A percentile compares a stretch with the other conserved stretches of the same genome.
Conservation (phyloP, 2,329 filamentous ascomycete genomes). For the Diaporthe australafricana region DNA sequence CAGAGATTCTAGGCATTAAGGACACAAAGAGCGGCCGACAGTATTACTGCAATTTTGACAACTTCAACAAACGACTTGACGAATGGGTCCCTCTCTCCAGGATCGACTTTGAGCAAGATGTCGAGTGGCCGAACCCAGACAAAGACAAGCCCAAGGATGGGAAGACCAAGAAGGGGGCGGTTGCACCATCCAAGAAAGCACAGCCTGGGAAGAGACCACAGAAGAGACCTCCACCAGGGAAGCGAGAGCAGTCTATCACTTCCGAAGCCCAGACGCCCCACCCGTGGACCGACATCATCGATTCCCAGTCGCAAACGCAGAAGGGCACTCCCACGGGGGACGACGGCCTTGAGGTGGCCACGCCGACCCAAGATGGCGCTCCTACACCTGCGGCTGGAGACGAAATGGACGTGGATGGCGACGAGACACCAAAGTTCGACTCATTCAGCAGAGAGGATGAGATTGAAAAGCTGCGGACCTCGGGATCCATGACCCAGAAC, state of each 20-base stretch:
- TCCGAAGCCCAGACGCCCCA: constrained; percentile 67
- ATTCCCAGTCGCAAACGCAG: constrained; percentile 55
- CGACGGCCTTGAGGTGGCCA: constrained; percentile 43
- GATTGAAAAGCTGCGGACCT: constrained; percentile 94
- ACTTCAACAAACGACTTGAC: constrained; percentile 88
- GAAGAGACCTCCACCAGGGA: constrained; percentile 61
- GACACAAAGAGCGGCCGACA: constrained; percentile 88
- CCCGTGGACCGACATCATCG: constrained; percentile 65
- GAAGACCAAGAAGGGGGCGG: constrained; percentile 78
- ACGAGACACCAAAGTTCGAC: constrained; percentile 53
- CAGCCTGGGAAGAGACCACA: constrained; percentile 67
- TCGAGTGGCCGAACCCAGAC: constrained; percentile 95
- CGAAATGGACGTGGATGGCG: constrained; percentile 69
- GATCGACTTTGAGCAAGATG: constrained; percentile 88
- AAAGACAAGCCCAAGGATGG: constrained; percentile 81
- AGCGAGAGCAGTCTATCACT: constrained; percentile 65
- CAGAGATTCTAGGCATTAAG: constrained; percentile 95
- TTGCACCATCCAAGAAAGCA: constrained; percentile 67
- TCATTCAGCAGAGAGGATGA: constrained; percentile 86
- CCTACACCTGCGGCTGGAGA: constrained; percentile 45
- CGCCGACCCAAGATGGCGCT: constrained; percentile 32
- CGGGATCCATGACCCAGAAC: constrained; percentile 98
- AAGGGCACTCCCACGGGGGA: constrained; percentile 57
- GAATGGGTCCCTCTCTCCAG: constrained; percentile 90
- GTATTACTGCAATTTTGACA: constrained; percentile 97